phyloP scores from a whole-genome alignment of 257 asterid species.

The Cynanchum wilfordii region DNA sequence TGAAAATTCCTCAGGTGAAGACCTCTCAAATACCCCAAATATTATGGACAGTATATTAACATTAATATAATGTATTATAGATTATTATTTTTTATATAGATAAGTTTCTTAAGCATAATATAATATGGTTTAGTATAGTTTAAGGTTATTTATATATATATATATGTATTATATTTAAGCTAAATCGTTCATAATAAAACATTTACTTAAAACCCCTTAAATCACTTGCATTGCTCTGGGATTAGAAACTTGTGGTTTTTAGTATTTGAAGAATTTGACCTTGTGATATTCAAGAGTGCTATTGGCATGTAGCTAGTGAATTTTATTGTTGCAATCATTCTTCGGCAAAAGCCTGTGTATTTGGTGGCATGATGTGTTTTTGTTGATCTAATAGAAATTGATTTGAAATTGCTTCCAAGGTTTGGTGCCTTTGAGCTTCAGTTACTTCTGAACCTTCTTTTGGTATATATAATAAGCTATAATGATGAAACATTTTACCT shows the following conservation, averaged over 20 bases:
- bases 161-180: too few relatives aligned
- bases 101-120: too few relatives aligned
- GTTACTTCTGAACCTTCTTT: not conserved
- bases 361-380: not conserved
- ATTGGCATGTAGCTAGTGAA: not conserved
- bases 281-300: not conserved
- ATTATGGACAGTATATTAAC: too few relatives aligned
- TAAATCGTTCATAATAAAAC: too few relatives aligned
- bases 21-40: too few relatives aligned
- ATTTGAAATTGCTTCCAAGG: not conserved
- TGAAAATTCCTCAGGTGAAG: too few relatives aligned
- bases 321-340: not conserved
- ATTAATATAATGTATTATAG: too few relatives aligned
- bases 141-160: too few relatives aligned
- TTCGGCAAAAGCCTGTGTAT: not conserved
- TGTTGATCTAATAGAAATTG: not conserved
- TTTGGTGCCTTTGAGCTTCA: not conserved
- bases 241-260: not conserved
- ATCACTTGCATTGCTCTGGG: not conserved
- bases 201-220: too few relatives aligned
- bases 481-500: not conserved
- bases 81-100: too few relatives aligned
- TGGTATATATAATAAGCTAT: not conserved
- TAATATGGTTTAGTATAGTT: too few relatives aligned
- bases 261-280: not conserved